Base-by-base conservation (phyloP, 768 basidiomycete genomes). In the Amanita muscaria region DNA sequence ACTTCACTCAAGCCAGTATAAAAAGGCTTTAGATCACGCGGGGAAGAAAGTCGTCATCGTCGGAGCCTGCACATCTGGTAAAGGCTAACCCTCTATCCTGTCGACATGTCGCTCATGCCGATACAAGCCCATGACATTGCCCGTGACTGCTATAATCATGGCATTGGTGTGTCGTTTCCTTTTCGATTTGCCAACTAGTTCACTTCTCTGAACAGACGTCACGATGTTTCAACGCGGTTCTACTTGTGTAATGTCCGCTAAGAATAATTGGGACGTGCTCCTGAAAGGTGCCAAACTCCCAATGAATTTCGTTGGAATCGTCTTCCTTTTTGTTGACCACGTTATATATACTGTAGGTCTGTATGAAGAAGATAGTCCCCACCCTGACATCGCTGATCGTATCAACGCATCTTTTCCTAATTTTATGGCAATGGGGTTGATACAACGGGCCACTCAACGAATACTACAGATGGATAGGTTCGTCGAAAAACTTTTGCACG, bases 1-100 rank as follows among this genome's bases (percentile, higher is more conserved):
- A 1, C 37, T 73, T 1, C 83, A 85, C 55, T 78, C 81, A 0
- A 64, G 65, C 1, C 48, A 67, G 16, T n/a, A 64, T 86, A 29
- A 29, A 29, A 29, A 12, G 12, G 27, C 27, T 29, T 29, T 29
- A 29, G 27, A 29, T 29, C 27, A 29, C 12, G 27, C 27, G 12
- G 27, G 27, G 12, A 29, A 29, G 12, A 29, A 29, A 12, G 27
- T 29, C 27, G 12, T 29, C 12, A 12, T 29, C 12, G 27, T 29
- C 12, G 27, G 27, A 29, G 27, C 27, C 27, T 29, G 27, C 33
- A 80, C 74, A 40, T 78, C 77, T 24, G 72, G 73, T 74, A 52
- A n/a, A 42, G 25, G 5, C 9, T 23, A 4, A 18, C 25, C 27
- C 24, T 11, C 5, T 25, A 22, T 6, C 15, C 5, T 5, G 31